Percentiles rank a stretch among this genome's conserved stretches.
Evolutionary conservation across 176 grass and related monocot species (phyloP).

Genomic region (Carex scoparia): DNA sequence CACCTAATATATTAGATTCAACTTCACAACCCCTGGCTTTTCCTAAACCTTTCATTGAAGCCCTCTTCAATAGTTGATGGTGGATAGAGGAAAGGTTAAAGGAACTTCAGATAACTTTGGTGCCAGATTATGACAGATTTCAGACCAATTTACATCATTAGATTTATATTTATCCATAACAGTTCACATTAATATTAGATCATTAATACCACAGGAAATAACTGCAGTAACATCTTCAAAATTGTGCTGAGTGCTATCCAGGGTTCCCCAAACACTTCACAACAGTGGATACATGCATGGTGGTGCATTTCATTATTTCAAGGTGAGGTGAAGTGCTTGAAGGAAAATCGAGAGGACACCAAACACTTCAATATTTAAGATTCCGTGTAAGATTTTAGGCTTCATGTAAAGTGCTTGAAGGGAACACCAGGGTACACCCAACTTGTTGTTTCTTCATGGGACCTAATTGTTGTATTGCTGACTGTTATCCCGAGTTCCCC

Average conservation of each 20-base stretch:
- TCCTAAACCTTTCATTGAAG: neutral
- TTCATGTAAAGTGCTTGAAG: slow-evolving; percentile 29
- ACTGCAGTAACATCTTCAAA: too few species aligned
- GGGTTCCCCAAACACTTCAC: too few species aligned
- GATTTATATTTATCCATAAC: neutral
- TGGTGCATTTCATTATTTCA: too few species aligned
- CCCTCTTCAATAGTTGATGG: neutral
- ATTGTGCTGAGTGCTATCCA: too few species aligned
- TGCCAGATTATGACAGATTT: neutral
- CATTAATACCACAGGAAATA: too few species aligned
- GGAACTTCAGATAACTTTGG: neutral
- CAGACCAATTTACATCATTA: neutral
- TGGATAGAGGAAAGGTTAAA: neutral
- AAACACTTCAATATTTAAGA: neutral
- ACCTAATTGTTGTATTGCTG: neutral
- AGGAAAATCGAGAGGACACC: neutral
- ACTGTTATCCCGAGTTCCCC: slow-evolving; percentile 27
- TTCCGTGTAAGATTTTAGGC: neutral
- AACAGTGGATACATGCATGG: too few species aligned
- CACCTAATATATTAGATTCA: neutral
- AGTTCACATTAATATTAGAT: too few species aligned
- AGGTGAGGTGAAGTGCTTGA: too few species aligned
- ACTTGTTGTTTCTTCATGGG: neutral
- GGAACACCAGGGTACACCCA: neutral
- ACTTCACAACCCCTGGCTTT: neutral